These are phyloP conservation scores for Thermomyces lanuginosus DNA, from an alignment of 2,329 filamentous ascomycete species.

Conservation along the genomic window DNA sequence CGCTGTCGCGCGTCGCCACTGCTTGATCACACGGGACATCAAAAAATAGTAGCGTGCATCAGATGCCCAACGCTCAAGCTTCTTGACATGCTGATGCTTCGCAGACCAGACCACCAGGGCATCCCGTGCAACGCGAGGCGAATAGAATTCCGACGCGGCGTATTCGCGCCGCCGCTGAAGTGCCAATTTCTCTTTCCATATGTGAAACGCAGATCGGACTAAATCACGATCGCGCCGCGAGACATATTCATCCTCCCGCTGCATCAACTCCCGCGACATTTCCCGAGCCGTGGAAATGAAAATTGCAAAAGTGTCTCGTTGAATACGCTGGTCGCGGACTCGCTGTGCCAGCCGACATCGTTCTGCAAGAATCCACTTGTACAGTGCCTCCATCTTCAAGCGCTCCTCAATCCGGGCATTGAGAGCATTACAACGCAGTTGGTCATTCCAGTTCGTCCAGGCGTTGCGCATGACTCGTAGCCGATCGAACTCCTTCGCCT, in stretches of 20 bases:
- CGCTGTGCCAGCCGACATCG: constrained; percentile 25
- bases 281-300: constrained; percentile 25
- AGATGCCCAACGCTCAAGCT: constrained; percentile 37
- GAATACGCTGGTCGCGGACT: constrained; percentile 24
- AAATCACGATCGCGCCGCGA: constrained; percentile 18
- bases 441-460: constrained; percentile 47
- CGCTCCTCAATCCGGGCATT: constrained; percentile 39
- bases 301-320: constrained; percentile 21
- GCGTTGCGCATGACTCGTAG: constrained; percentile 39
- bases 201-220: constrained; percentile 17
- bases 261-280: constrained; percentile 21
- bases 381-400: constrained; percentile 39
- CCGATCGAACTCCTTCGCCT: constrained; percentile 36
- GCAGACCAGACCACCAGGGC: constrained; percentile 23
- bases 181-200: constrained; percentile 23
- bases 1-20: constrained; percentile 35
- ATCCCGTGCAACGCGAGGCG: constrained; percentile 25
- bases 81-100: constrained; percentile 25
- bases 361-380: constrained; percentile 44
- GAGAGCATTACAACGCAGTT: constrained; percentile 38
- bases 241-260: constrained; percentile 21
- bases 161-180: constrained; percentile 26
- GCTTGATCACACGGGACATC: constrained; percentile 33
- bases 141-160: constrained; percentile 28
- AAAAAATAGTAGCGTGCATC: constrained; percentile 42